Evolutionary conservation across 257 asterid species (phyloP).

Genomic region (Apocynum venetum): DNA sequence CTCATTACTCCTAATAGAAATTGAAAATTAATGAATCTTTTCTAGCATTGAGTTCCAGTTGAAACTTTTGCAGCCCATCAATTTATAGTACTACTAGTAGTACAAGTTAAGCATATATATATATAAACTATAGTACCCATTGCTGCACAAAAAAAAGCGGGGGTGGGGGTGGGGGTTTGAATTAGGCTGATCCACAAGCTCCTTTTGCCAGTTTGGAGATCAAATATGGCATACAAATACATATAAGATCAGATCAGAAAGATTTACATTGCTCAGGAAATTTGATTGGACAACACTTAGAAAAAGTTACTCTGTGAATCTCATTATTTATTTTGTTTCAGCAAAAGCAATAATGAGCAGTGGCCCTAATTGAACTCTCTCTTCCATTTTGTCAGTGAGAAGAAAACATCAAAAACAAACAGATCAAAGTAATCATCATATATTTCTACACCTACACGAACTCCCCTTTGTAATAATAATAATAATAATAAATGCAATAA

Average conservation of each 20-base stretch:
- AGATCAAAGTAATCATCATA: not conserved
- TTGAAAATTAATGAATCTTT: not conserved
- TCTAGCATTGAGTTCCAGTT: not conserved
- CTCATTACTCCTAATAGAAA: not conserved
- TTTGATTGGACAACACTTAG: constrained; percentile 20
- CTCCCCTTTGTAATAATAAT: too few relatives aligned
- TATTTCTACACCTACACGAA: not conserved
- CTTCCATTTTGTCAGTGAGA: not conserved
- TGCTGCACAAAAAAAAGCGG: not conserved
- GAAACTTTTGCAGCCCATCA: not conserved
- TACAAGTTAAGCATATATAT: not conserved
- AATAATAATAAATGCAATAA: too few relatives aligned
- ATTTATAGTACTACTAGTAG: not conserved
- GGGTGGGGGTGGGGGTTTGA: not conserved
- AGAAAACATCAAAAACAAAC: not conserved
- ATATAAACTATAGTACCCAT: not conserved
- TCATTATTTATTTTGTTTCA: constrained; percentile 10
- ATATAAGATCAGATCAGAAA: not conserved
- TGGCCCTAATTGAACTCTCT: constrained; percentile 1
- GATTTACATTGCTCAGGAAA: constrained; percentile 7
- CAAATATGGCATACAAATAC: not conserved
- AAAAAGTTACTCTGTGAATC: constrained; percentile 11
- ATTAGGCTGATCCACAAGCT: not conserved
- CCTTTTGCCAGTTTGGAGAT: constrained; percentile 3
- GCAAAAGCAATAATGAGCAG: not conserved